Evolutionary conservation across 495 filamentous ascomycete genomes (phyloP).

Genomic region (Trichodelitschia bisporula): DNA sequence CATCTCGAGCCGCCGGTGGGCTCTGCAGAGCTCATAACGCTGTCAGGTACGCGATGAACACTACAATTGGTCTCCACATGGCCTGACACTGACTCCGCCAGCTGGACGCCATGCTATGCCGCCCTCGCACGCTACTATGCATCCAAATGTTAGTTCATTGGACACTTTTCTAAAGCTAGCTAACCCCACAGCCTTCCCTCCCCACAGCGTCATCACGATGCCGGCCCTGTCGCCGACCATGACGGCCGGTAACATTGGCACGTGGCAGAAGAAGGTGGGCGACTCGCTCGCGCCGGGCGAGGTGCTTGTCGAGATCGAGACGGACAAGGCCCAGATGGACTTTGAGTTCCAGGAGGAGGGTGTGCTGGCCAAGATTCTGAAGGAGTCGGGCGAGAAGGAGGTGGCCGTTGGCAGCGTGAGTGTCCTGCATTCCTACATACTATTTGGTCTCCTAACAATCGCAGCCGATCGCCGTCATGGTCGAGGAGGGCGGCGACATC

Average conservation of each 20-base stretch:
- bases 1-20: constrained; percentile 1
- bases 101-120: constrained; percentile 18
- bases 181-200: constrained; percentile 45
- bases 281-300: constrained; percentile 76
- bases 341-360: constrained; percentile 99
- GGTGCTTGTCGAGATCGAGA: constrained; percentile 98
- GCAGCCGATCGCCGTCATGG: constrained; percentile 86
- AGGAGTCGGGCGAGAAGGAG: constrained; percentile 85
- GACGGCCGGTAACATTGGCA: constrained; percentile 85
- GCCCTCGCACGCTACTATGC: constrained; percentile 50
- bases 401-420: constrained; percentile 84
- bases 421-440: constrained; percentile 7
- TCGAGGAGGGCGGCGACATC: constrained; percentile 74
- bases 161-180: not conserved
- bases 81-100: constrained; percentile 3
- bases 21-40: constrained; percentile 6
- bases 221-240: constrained; percentile 95
- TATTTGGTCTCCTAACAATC: not conserved
- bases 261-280: constrained; percentile 93
- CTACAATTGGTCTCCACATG: not conserved
- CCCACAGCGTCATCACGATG: constrained; percentile 92
- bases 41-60: not conserved
- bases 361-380: constrained; percentile 82
- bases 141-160: constrained; percentile 38
- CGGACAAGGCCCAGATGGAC: constrained; percentile 99